Conservation (phyloP, 2,329 filamentous ascomycete species). For the Chaetomium olivaceum region DNA sequence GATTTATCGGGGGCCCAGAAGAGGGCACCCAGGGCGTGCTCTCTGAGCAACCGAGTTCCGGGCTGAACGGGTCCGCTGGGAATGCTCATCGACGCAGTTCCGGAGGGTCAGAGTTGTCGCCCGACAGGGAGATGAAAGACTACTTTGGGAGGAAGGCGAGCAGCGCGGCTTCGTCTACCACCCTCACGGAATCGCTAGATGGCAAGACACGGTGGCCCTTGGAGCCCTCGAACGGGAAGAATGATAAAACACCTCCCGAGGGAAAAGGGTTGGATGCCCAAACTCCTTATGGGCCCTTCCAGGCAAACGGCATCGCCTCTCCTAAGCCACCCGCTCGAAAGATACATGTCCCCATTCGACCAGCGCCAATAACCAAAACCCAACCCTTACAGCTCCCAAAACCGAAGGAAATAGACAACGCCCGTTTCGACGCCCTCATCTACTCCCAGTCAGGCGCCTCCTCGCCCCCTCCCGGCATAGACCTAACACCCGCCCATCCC, state of each 20-base stretch:
- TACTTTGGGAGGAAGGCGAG: slow-evolving; percentile 3
- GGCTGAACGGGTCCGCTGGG: not conserved
- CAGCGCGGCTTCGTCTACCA: not conserved
- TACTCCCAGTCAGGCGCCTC: slow-evolving; percentile 23
- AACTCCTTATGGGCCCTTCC: not conserved
- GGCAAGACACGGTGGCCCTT: not conserved
- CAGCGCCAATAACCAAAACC: not conserved
- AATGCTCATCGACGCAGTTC: not conserved
- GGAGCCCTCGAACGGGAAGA: not conserved
- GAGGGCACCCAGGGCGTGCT: not conserved
- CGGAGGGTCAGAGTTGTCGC: not conserved
- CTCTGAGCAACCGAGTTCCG: not conserved
- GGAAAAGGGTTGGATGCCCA: not conserved
- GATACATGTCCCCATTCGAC: not conserved
- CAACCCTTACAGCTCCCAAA: not conserved
- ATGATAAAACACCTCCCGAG: slow-evolving; percentile 1
- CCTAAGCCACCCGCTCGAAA: not conserved
- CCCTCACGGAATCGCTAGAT: not conserved
- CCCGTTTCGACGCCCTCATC: slow-evolving; percentile 23
- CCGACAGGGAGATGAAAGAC: not conserved
- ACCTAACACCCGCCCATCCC: not conserved
- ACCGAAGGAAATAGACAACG: slow-evolving; percentile 13
- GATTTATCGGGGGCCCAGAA: slow-evolving; percentile 15
- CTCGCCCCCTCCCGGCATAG: slow-evolving; percentile 22
- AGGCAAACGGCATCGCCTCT: slow-evolving; percentile 8